These are phyloP conservation scores for Podaxis mareebaensis DNA, from an alignment of 768 basidiomycete genomes.

Conservation along the genomic window DNA sequence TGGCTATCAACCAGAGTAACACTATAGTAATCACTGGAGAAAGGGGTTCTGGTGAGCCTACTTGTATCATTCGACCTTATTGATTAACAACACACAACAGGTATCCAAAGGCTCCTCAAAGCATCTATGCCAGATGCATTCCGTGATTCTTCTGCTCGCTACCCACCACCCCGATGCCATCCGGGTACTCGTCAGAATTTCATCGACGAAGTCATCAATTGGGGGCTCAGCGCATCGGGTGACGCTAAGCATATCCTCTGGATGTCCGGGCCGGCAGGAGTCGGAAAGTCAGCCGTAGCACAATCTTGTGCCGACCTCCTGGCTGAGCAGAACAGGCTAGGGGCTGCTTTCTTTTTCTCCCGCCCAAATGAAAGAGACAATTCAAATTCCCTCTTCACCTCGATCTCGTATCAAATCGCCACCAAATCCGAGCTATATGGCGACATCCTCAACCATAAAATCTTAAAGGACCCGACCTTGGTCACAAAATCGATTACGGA, in stretches of 20 bases:
- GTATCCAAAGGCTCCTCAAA: not conserved
- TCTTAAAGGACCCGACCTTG: not conserved
- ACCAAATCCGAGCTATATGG: not conserved
- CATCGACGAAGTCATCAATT: not conserved
- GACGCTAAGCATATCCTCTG: not conserved
- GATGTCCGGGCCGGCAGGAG: conserved; percentile 7
- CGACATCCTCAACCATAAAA: not conserved
- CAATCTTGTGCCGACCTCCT: not conserved
- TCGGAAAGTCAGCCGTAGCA: not conserved
- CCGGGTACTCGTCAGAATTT: not conserved
- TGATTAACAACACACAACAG: not conserved
- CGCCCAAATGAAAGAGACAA: not conserved
- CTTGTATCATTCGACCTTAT: not conserved
- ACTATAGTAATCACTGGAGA: not conserved
- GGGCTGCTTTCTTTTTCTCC: conserved; percentile 10
- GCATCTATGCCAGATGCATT: not conserved
- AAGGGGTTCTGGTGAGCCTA: not conserved
- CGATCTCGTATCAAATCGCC: conserved; percentile 4
- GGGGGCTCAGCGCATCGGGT: not conserved
- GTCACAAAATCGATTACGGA: not conserved
- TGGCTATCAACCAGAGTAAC: not conserved
- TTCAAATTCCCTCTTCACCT: not conserved
- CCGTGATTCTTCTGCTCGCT: not conserved
- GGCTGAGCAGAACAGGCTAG: not conserved
- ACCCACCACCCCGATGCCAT: not conserved